Evolutionary conservation across 192 early-diverging fungal genomes (phyloP).

Genomic region (Gaertneriomyces semiglobifer): DNA sequence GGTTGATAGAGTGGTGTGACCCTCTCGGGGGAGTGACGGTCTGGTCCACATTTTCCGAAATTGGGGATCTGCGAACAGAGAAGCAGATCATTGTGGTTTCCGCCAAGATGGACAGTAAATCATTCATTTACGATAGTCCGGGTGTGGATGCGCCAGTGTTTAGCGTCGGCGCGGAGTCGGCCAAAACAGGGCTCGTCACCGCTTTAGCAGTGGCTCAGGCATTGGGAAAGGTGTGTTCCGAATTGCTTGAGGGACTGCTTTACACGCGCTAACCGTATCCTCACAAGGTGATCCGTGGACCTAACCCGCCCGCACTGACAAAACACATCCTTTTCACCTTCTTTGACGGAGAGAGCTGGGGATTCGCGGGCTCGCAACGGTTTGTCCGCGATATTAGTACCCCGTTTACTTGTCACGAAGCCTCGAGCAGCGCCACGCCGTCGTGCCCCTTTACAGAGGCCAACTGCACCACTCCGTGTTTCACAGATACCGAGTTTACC

Average conservation of each 20-base stretch:
- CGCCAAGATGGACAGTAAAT: slow-evolving; percentile 59
- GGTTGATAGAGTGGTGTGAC: slow-evolving; percentile 53
- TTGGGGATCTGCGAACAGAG: slow-evolving; percentile 37
- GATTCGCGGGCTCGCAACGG: slow-evolving; percentile 73
- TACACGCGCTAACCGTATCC: background rate
- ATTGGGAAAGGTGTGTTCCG: slow-evolving; percentile 53
- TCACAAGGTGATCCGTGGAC: background rate
- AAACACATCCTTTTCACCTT: slow-evolving; percentile 74
- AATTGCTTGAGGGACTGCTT: background rate
- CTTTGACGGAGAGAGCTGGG: slow-evolving; percentile 72
- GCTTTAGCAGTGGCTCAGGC: slow-evolving; percentile 68
- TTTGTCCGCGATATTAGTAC: slow-evolving; percentile 70
- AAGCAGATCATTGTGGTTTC: slow-evolving; percentile 69
- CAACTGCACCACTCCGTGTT: slow-evolving; percentile 65
- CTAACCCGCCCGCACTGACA: slow-evolving; percentile 31
- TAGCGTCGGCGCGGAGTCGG: slow-evolving; percentile 52
- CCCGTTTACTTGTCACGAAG: slow-evolving; percentile 54
- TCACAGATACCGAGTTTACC: slow-evolving; percentile 57
- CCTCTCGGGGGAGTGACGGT: slow-evolving; percentile 66
- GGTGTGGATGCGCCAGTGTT: slow-evolving; percentile 19
- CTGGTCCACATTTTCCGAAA: slow-evolving; percentile 60
- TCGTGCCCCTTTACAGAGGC: slow-evolving; percentile 35
- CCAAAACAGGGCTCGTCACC: slow-evolving; percentile 60
- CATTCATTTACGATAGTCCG: slow-evolving; percentile 59
- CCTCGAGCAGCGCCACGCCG: slow-evolving; percentile 31